Base-by-base conservation (phyloP, 768 basidiomycete species). In the Psilocybe sp. region DNA sequence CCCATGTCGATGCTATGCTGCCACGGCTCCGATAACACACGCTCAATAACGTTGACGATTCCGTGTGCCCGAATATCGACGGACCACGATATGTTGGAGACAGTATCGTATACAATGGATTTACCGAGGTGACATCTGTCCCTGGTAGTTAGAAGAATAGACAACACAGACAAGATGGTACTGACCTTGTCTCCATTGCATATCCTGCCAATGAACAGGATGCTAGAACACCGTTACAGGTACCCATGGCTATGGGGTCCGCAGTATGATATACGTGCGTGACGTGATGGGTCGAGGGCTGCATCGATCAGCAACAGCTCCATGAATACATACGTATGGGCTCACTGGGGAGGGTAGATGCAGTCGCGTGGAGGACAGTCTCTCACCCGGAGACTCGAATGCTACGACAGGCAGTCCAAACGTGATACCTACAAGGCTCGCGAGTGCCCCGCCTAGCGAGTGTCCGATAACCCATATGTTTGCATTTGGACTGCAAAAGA, bases 241-340 rank as follows among this genome's bases (percentile, higher is more conserved):
- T 85, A 33, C 89, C 89, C 85, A 92, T 92, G 15, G 95, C 82
- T 44, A 98, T 89, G 5, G 95, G 95, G 68, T 98, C 95, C 20
- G 94, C 95, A 16, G 87, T 96, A 62, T 97, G 91, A 67, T 89
- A 97, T 23, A 98, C 75, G 65, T 98, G 95, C 0, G 89, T 94
- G 53, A 97, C 77, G 57, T 89, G 89, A 13, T 86, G 82, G 9
- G 78, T 78, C 6, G 84, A 85, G 32, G 87, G 88, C 84, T 88
- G 2, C 51, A 34, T 18, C 10, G 19, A 44, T 20, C 16, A 11
- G n/a, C 16, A 36, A 44, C 23, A 15, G 40, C 34, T 39, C 23
- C 14, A 2, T 39, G 32, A 18, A 28, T 32, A 33, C 19, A 14
- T 9, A 18, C 47, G 11, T 19, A 5, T 33, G 18, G 18, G 59